phyloP scores from a whole-genome alignment of 495 filamentous ascomycete genomes.

The Sporormia fimetaria region DNA sequence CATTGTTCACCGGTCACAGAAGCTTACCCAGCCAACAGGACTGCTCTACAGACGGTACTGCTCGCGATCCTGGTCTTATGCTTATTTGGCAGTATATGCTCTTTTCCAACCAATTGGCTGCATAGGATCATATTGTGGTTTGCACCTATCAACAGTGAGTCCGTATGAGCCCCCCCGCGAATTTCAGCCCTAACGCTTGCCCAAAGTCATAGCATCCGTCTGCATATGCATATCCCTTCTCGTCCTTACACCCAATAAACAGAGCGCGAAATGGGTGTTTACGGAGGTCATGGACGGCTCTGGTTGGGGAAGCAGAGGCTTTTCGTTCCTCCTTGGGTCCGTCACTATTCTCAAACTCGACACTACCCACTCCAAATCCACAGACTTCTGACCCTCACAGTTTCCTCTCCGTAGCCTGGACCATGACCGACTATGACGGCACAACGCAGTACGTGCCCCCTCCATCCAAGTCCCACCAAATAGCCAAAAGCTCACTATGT shows the following conservation, averaged over 20 bases:
- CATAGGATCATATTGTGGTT: slow-evolving; percentile 59
- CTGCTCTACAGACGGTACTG: slow-evolving; percentile 51
- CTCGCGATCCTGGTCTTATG: slow-evolving; percentile 48
- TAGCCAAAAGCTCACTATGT: slow-evolving; percentile 14
- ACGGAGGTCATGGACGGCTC: slow-evolving; percentile 47
- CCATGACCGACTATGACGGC: slow-evolving; percentile 67
- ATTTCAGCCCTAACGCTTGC: not conserved
- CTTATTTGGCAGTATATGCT: slow-evolving; percentile 52
- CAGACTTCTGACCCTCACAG: slow-evolving; percentile 17
- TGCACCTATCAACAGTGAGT: slow-evolving; percentile 57
- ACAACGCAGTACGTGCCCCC: slow-evolving; percentile 59
- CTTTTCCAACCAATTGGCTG: slow-evolving; percentile 51
- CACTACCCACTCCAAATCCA: not conserved
- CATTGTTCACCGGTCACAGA: not conserved
- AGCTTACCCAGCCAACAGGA: slow-evolving; percentile 33
- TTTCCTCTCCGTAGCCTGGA: slow-evolving; percentile 59
- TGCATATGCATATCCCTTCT: slow-evolving; percentile 50
- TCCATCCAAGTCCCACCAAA: slow-evolving; percentile 1
- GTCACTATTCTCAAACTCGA: too few species aligned
- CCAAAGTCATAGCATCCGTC: slow-evolving; percentile 36
- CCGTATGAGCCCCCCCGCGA: not conserved
- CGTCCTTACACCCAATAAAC: slow-evolving; percentile 47
- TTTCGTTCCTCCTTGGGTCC: slow-evolving; percentile 55
- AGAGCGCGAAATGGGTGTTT: slow-evolving; percentile 51
- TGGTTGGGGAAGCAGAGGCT: slow-evolving; percentile 53